Conservation (phyloP, 768 basidiomycete genomes). For the Tulasnella sp. region DNA sequence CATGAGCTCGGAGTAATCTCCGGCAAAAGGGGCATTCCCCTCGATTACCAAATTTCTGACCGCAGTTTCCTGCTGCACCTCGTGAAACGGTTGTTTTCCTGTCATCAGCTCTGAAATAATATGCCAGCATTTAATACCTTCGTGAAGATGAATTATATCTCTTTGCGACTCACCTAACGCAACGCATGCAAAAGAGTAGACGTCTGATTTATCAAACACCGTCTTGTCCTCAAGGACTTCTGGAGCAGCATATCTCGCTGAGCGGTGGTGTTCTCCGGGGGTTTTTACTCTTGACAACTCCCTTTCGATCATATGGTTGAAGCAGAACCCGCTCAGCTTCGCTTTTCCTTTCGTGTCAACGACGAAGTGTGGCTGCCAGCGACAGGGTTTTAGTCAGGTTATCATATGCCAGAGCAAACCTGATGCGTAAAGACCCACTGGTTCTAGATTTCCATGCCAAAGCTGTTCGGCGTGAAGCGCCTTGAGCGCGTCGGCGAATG, state of each 20-base stretch:
- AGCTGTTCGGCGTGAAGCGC: not conserved
- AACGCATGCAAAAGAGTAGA: not conserved
- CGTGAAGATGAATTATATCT: too few relatives aligned
- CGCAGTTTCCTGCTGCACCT: not conserved
- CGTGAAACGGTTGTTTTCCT: not conserved
- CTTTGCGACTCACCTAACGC: not conserved
- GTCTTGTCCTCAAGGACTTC: not conserved
- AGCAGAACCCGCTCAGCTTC: not conserved
- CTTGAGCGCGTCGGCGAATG: not conserved
- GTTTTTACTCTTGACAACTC: not conserved
- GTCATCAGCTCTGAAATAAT: not conserved
- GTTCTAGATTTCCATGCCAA: not conserved
- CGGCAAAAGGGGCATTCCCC: not conserved
- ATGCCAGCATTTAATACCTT: not conserved
- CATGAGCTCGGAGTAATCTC: not conserved
- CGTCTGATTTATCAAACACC: not conserved
- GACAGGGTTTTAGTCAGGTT: not conserved
- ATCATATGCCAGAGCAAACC: not conserved
- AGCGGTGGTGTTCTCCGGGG: not conserved
- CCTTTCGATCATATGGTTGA: not conserved
- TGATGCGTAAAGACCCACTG: not conserved
- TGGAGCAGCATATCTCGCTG: not conserved
- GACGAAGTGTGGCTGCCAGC: not conserved
- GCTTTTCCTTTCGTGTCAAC: not conserved
- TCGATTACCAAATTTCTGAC: not conserved